Conservation (phyloP, 1,139 yeast genomes). For the Candida glucosophila region DNA sequence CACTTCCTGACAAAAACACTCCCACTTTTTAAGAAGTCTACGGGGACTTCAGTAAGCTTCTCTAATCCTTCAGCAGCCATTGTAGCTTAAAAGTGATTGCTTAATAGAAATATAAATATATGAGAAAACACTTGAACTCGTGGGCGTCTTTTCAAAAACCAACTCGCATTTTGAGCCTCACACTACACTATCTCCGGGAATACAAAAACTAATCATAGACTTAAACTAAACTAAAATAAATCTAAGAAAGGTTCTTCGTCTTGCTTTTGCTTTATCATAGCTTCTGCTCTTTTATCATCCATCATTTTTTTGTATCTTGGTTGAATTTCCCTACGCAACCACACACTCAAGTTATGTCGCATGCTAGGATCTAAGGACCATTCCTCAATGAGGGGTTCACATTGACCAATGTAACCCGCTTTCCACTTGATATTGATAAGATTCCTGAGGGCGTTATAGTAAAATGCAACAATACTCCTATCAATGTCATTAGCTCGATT, state of each 20-base stretch:
- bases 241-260: constrained; percentile 28
- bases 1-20: constrained; percentile 82
- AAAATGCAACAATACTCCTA: constrained; percentile 14
- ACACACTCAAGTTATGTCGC: constrained; percentile 13
- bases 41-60: constrained; percentile 81
- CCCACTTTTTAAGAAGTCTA: constrained; percentile 88
- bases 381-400: constrained; percentile 23
- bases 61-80: constrained; percentile 65
- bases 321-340: constrained; percentile 14
- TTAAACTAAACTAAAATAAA: constrained; percentile 15
- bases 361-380: constrained; percentile 29
- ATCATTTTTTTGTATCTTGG: constrained; percentile 16
- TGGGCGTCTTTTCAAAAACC: too few species aligned
- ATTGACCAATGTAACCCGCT: constrained; percentile 20
- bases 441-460: constrained; percentile 17
- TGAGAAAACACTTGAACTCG: too few species aligned
- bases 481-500: constrained; percentile 10
- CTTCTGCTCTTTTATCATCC: constrained; percentile 19
- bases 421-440: constrained; percentile 23
- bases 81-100: constrained; percentile 29
- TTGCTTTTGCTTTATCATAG: constrained; percentile 18
- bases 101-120: too few species aligned
- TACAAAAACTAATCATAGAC: constrained; percentile 4
- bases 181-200: neutral
- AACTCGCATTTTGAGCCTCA: too few species aligned